A percentile compares a stretch with the other conserved stretches of the same genome.
phyloP scores from a whole-genome alignment of 2,329 filamentous ascomycete species.

The Fusarium sp. region DNA sequence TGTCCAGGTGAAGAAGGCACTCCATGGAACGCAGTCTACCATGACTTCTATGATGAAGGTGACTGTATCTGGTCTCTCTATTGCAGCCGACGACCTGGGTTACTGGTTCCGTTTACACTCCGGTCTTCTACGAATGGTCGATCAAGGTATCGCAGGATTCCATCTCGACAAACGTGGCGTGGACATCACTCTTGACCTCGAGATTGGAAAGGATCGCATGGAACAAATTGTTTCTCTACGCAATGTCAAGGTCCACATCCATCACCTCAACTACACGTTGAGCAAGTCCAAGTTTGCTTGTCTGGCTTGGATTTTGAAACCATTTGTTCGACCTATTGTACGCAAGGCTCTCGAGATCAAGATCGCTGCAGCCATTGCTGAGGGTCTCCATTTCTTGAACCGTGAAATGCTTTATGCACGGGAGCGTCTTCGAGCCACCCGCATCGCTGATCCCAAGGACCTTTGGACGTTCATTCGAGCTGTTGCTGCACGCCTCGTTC shows the following conservation, averaged over 20 bases:
- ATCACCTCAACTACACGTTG: slow-evolving; percentile 85
- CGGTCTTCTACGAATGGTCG: slow-evolving; percentile 78
- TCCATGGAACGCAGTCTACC: slow-evolving; percentile 67
- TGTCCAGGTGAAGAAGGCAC: slow-evolving; percentile 83
- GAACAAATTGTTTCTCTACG: slow-evolving; percentile 85
- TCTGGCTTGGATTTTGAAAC: slow-evolving; percentile 85
- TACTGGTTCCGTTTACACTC: slow-evolving; percentile 88
- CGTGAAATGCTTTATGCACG: slow-evolving; percentile 87
- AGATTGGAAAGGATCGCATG: slow-evolving; percentile 80
- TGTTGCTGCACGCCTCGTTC: slow-evolving; percentile 78
- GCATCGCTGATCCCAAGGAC: slow-evolving; percentile 82
- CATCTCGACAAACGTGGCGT: slow-evolving; percentile 87
- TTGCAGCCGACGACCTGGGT: slow-evolving; percentile 86
- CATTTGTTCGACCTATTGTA: slow-evolving; percentile 82
- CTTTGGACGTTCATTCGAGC: slow-evolving; percentile 85
- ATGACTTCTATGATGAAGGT: slow-evolving; percentile 79
- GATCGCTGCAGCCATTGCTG: slow-evolving; percentile 76
- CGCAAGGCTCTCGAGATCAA: slow-evolving; percentile 83
- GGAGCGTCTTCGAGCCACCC: slow-evolving; percentile 85
- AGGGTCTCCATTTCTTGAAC: slow-evolving; percentile 78
- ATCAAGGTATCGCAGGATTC: slow-evolving; percentile 88
- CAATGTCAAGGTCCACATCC: slow-evolving; percentile 81
- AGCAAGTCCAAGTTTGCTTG: slow-evolving; percentile 80
- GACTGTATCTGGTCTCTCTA: slow-evolving; percentile 83
- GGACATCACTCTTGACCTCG: slow-evolving; percentile 86